These are phyloP conservation scores for Lactarius trivialis DNA, from an alignment of 768 basidiomycete species.

Conservation along the genomic window DNA sequence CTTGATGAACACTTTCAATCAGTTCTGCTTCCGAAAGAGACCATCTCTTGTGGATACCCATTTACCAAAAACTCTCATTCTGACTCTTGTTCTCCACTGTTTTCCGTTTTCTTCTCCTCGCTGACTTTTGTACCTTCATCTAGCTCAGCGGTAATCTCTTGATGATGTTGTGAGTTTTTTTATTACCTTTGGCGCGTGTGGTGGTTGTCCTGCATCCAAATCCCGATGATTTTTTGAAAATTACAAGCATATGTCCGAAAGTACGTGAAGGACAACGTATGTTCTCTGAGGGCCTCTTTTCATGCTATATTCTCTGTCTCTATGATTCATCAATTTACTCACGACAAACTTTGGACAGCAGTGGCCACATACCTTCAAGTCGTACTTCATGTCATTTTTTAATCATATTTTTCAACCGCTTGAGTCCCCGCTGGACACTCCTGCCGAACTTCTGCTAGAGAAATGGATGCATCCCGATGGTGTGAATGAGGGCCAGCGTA, in stretches of 20 bases:
- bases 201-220: background rate
- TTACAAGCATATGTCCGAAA: constrained; percentile 27
- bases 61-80: constrained; percentile 17
- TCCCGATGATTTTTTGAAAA: constrained; percentile 21
- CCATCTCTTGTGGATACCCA: constrained; percentile 23
- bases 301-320: background rate
- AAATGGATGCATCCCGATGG: constrained; percentile 5
- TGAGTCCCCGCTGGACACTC: constrained; percentile 13
- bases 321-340: background rate
- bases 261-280: constrained; percentile 24
- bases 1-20: constrained; percentile 20
- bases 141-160: background rate
- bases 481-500: background rate
- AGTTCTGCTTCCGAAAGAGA: constrained; percentile 27
- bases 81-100: constrained; percentile 1
- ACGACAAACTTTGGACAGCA: constrained; percentile 1
- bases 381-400: background rate
- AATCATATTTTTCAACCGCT: constrained; percentile 17
- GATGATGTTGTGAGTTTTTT: constrained; percentile 9
- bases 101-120: background rate
- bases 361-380: background rate
- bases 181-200: background rate
- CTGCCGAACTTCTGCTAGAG: constrained; percentile 14
- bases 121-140: constrained; percentile 5
- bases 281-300: constrained; percentile 23